Conservation (phyloP, 805 yeast species). For the Hemisphaericaspora nanyangensis region DNA sequence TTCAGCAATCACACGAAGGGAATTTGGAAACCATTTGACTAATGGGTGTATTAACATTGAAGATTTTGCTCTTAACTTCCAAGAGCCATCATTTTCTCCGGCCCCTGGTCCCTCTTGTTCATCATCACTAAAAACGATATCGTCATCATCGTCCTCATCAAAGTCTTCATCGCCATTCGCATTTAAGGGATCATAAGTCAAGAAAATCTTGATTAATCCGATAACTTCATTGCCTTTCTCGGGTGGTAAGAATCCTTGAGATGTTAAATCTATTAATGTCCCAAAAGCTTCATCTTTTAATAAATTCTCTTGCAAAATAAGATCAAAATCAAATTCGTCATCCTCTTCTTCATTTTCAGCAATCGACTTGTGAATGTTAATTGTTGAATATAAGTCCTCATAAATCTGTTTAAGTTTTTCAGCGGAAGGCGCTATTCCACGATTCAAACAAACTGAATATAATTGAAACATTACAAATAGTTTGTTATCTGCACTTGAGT, state of each 20-base stretch:
- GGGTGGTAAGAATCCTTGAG: conserved; percentile 5
- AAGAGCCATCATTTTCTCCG: conserved; percentile 40
- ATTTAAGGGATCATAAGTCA: conserved; percentile 29
- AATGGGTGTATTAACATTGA: conserved; percentile 34
- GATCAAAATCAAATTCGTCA: conserved; percentile 43
- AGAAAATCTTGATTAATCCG: conserved; percentile 17
- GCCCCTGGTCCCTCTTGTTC: conserved; percentile 43
- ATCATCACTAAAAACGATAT: conserved; percentile 39
- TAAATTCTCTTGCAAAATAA: conserved; percentile 39
- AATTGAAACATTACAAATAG: conserved; percentile 10
- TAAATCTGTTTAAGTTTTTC: conserved; percentile 12
- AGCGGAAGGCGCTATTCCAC: conserved; percentile 4
- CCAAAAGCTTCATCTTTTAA: conserved; percentile 50
- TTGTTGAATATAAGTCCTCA: conserved; percentile 14
- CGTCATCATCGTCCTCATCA: conserved; percentile 34
- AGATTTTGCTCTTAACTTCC: conserved; percentile 60
- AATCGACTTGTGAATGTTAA: conserved; percentile 23
- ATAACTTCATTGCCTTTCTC: conserved; percentile 13
- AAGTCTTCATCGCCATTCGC: conserved; percentile 29
- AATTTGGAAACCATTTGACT: conserved; percentile 32
- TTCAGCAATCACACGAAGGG: conserved; percentile 8
- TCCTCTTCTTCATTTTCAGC: conserved; percentile 5
- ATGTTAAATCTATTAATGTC: conserved; percentile 33
- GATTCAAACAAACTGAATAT: conserved; percentile 13
- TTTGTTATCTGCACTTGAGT: conserved; percentile 2